Conservation (phyloP, 305 asterid genomes). For the Coffea humblotiana region DNA sequence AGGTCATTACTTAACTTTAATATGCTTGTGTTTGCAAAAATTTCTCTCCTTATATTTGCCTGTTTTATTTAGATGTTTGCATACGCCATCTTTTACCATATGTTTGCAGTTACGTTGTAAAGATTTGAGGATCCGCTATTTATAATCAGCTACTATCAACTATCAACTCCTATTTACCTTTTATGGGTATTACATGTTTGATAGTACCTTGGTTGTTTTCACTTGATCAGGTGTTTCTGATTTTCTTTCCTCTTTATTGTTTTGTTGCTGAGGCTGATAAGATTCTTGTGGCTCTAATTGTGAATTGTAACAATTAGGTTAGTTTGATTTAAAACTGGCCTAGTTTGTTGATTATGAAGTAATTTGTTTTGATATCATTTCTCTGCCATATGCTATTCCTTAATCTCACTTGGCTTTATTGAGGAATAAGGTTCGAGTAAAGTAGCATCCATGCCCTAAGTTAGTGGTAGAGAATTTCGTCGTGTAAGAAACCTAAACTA, state of each 20-base stretch:
- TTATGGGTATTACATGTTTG: background rate
- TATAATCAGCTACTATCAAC: background rate
- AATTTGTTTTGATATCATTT: background rate
- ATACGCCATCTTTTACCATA: background rate
- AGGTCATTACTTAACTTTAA: conserved; percentile 52
- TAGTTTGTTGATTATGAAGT: background rate
- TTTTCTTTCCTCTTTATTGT: too few relatives aligned
- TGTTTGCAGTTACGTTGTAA: background rate
- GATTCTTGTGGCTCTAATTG: background rate
- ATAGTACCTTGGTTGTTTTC: background rate
- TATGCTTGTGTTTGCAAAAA: background rate
- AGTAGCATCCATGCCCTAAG: background rate
- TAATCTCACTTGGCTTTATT: background rate
- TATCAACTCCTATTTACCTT: background rate
- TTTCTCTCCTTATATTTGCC: background rate
- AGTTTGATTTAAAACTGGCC: background rate
- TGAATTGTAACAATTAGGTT: background rate
- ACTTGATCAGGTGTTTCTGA: background rate
- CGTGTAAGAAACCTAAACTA: background rate
- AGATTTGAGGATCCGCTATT: background rate
- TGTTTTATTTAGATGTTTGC: conserved; percentile 1
- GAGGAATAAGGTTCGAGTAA: background rate
- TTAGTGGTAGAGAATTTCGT: background rate
- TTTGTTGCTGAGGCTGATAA: background rate
- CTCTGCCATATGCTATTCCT: background rate